Base-by-base conservation (phyloP, 2,329 filamentous ascomycete genomes). In the Cladosporium colombiae region DNA sequence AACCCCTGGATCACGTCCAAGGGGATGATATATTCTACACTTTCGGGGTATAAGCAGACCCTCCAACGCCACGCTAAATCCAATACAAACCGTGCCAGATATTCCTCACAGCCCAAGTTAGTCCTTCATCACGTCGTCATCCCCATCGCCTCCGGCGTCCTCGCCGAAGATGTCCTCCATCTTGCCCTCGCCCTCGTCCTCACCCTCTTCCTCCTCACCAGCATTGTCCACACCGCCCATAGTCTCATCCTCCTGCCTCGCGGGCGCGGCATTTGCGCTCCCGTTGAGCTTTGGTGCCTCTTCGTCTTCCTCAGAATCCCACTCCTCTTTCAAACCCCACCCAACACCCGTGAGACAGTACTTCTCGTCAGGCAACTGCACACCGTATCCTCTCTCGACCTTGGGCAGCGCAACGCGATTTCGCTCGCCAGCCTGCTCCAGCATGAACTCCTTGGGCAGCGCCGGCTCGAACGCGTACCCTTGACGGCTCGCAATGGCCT, bases 391-490 rank as follows among this genome's bases (percentile, higher is more conserved):
- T 55, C 84, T 78, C 68, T 85, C 82, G n/a, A 86, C 82, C 70
- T 82, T 78, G 49, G 84, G 84, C 68, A 93, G 78, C 1, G 84
- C 85, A 31, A 89, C 81, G 71, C 86, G 86, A 78, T 93, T 93
- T 69, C 88, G 81, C 74, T 90, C 88, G 68, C 84, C 82, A 14
- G 90, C 91, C n/a, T 92, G 81, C 75, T 93, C 90, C 65, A 89
- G 80, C 81, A 93, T 83, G 77, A 90, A 93, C 70, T 94, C 91
- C 75, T 93, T 93, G 0, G 86, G 85, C 81, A 73, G 84, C 82
- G 68, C 85, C 79, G 68, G 85, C 81, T 84, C 82, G 78, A 92
- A 93, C 74, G 91, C 88, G 75, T 88, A 90, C 33, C 87, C 85
- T 52, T 91, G 82, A 4, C 90, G 82, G 56, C 85, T 86, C 5